These are phyloP conservation scores for Triticum monococcum DNA, from an alignment of 176 grass and related monocot genomes.

Conservation along the genomic window DNA sequence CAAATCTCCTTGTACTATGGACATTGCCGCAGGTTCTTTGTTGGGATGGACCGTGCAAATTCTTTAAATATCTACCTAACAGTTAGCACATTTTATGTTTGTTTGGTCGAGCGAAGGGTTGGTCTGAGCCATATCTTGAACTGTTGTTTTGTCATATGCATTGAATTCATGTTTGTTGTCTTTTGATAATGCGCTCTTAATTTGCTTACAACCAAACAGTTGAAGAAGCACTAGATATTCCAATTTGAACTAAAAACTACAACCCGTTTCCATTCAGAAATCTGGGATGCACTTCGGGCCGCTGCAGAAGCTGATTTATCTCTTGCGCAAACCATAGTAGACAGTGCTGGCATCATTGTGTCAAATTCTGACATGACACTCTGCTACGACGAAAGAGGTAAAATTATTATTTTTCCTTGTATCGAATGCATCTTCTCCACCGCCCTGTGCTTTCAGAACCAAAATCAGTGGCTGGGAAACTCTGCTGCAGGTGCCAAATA, in stretches of 20 bases:
- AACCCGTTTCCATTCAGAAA: conserved; percentile 50
- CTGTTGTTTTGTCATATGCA: neutral
- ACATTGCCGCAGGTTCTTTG: neutral
- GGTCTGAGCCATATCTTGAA: neutral
- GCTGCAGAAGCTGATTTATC: conserved; percentile 76
- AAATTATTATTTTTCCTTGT: neutral
- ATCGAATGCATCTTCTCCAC: neutral
- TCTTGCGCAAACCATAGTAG: conserved; percentile 86
- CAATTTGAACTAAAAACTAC: conserved; percentile 15
- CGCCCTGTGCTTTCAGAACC: neutral
- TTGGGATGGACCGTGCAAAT: neutral
- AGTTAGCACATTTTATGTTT: neutral
- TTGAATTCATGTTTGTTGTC: neutral
- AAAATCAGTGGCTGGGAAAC: conserved; percentile 5
- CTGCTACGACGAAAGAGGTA: conserved; percentile 88
- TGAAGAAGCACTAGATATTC: neutral
- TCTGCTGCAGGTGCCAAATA: conserved; percentile 81
- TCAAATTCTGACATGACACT: conserved; percentile 88
- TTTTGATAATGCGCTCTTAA: neutral
- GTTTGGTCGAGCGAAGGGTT: neutral
- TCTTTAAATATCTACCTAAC: neutral
- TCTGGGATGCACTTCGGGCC: conserved; percentile 93
- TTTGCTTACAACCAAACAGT: neutral
- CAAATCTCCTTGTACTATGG: neutral
- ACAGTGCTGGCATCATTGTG: conserved; percentile 83